Base-by-base conservation (phyloP, 257 asterid genomes). In the Euphrasia confusa region DNA sequence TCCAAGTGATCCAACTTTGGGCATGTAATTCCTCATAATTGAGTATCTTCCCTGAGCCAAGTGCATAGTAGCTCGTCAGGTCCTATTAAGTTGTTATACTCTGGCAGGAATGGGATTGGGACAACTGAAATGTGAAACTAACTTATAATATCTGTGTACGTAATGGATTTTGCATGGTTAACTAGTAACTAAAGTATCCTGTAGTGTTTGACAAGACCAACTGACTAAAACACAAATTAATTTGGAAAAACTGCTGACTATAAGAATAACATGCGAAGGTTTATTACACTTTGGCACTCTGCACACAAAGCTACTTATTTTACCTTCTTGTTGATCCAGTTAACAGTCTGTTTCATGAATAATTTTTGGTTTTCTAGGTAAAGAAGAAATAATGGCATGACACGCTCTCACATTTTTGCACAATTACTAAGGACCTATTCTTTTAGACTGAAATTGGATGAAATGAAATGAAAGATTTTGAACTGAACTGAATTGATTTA, bases 1-100 rank as follows among this genome's bases (percentile, higher is more conserved):
- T 67, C 96, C 99, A 75, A 89, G 89, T 35, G 99, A 68, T 58
- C 99, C 99, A 82, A 93, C 99, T 74, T 87, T 89, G 61, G 99
- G 97, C 97, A 93, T 93, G 83, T 93, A 93, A 75, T 87, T 93
- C 68, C 68, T 79, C 96, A 89, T 89, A 69, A 89, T 93, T 72
- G 79, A 83, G n/a, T 89, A 93, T 78, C 99, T 81, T 80, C 94
- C 99, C 99, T 92, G 91, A 68, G 69, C 57, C 76, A 80, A 60
- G 67, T 17, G 30, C 47, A 50, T 26, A 72, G 59, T n/a, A 78
- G 78, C 60, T 69, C 26, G 54, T 37, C 54, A 64, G 61, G 69
- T 63, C 44, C 26, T n/a, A 69, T 10, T 60, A 3, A 48, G 4
- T 37, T 37, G 42, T 37, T 37, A 37, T 37, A 37, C 2, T 37